phyloP scores from a whole-genome alignment of 352 stramenopile species.

The Phytophthora fragariae region DNA sequence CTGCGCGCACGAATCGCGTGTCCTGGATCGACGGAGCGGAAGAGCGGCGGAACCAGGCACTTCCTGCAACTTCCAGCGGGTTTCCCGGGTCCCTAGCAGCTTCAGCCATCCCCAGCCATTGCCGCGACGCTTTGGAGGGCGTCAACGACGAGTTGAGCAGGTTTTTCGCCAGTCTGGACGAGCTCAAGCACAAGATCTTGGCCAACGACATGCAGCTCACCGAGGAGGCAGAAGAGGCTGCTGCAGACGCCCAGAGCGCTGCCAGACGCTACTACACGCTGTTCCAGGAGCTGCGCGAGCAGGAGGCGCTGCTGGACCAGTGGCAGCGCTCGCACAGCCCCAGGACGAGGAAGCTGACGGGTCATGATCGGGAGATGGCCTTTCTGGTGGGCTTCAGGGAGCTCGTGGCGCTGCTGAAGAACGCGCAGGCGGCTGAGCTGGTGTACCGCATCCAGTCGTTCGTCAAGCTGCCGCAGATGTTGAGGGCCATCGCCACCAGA shows the following conservation, averaged over 20 bases:
- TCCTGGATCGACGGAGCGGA: slow-evolving; percentile 77
- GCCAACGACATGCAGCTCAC: slow-evolving; percentile 39
- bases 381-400: slow-evolving; percentile 73
- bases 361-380: slow-evolving; percentile 59
- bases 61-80: neutral
- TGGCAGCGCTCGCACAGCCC: slow-evolving; percentile 54
- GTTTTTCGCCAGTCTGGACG: slow-evolving; percentile 47
- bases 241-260: neutral
- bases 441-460: slow-evolving; percentile 87
- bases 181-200: slow-evolving; percentile 55
- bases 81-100: slow-evolving; percentile 7
- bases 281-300: slow-evolving; percentile 54
- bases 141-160: slow-evolving; percentile 48
- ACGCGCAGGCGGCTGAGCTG: slow-evolving; percentile 63
- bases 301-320: slow-evolving; percentile 47
- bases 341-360: slow-evolving; percentile 37
- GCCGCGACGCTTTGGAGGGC: slow-evolving; percentile 52
- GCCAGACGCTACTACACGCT: slow-evolving; percentile 42
- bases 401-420: slow-evolving; percentile 66
- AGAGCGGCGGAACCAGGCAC: slow-evolving; percentile 6
- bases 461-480: slow-evolving; percentile 66
- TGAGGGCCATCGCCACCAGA: slow-evolving; percentile 40
- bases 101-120: slow-evolving; percentile 34
- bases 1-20: slow-evolving; percentile 70
- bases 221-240: slow-evolving; percentile 17